Evolutionary conservation across 331 rosid genomes (phyloP), one percentile per base, ranked within the genome.

Genomic region (Quercus tomentella): DNA sequence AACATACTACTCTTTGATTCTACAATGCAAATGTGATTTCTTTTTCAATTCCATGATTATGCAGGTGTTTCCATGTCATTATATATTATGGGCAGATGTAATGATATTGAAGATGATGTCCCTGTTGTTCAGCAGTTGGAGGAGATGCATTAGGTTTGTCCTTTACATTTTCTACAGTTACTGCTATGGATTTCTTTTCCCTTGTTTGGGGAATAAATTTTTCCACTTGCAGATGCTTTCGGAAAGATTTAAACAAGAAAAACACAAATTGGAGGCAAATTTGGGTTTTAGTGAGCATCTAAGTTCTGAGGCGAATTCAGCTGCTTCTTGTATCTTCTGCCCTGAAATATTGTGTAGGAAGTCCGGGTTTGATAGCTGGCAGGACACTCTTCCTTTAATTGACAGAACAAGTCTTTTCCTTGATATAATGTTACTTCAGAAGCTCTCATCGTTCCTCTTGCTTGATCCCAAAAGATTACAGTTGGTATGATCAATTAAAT

Each of bases 361-460:
- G 56, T 82, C 87, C 72, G 89, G 84, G 71, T 86, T 86, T 79
- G 82, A 86, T 70, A 83, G 82, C 49, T 90, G 91, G 96, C 88
- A 72, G 88, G 93, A 89, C 23, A 86, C 90, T 0, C 85, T 86
- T 79, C 88, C 89, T 67, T 83, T 91, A 2, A 82, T 84, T 65
- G 97, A 95, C 74, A 78, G 73, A 65, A 61, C 90, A 54, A 91
- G 99, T 84, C 77, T 92, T 68, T 85, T 82, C 79, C 86, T 81
- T 77, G 99, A 95, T 85, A 85, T 93, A 94, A 83, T 80, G 84
- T 77, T 93, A 66, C 87, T 95, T 26, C 84, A 81, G 80, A 85
- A 89, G 77, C 90, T 95, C 14, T 84, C 94, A 60, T 86, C 89
- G 55, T 71, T 84, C 71, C 85, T 81, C 83, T 81, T 85, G 88